A percentile compares a stretch with the other conserved stretches of the same genome.
Evolutionary conservation across 352 stramenopile genomes (phyloP).

Genomic region (Globisporangium alternatum): DNA sequence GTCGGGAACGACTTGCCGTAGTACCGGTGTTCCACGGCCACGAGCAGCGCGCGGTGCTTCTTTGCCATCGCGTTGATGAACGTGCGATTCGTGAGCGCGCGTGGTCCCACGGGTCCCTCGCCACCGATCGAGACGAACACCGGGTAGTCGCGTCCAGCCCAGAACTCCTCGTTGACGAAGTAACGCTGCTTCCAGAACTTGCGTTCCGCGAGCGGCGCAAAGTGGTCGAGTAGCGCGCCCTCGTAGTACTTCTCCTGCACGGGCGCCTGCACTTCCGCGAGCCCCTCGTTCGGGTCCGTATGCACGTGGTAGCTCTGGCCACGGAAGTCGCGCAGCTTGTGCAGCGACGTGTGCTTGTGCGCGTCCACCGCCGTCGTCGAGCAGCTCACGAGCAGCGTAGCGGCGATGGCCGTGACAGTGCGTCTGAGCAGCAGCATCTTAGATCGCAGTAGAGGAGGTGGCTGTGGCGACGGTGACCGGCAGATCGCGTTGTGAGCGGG

Average conservation of each 20-base stretch:
- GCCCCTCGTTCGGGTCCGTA: slow-evolving; percentile 32
- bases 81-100: slow-evolving; percentile 63
- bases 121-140: slow-evolving; percentile 90
- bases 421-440: not conserved
- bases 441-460: no score
- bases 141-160: slow-evolving; percentile 62
- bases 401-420: not conserved
- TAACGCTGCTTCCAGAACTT: slow-evolving; percentile 86
- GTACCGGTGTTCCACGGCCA: slow-evolving; percentile 95
- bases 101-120: slow-evolving; percentile 58
- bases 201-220: slow-evolving; percentile 52
- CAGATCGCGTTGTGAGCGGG: not conserved
- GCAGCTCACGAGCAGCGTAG: not conserved
- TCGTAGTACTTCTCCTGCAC: slow-evolving; percentile 62
- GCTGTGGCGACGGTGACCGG: no score
- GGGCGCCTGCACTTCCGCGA: slow-evolving; percentile 22
- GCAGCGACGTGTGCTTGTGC: slow-evolving; percentile 17
- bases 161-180: slow-evolving; percentile 90
- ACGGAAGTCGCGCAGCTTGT: slow-evolving; percentile 52
- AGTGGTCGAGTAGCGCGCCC: slow-evolving; percentile 68
- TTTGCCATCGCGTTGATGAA: slow-evolving; percentile 79
- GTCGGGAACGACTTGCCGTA: slow-evolving; percentile 93
- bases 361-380: not conserved
- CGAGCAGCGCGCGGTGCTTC: slow-evolving; percentile 69
- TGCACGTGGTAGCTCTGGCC: slow-evolving; percentile 68